A percentile compares a stretch with the other conserved stretches of the same genome.
phyloP scores from a whole-genome alignment of 75 land plant genomes.

The Selaginella moellendorffii region DNA sequence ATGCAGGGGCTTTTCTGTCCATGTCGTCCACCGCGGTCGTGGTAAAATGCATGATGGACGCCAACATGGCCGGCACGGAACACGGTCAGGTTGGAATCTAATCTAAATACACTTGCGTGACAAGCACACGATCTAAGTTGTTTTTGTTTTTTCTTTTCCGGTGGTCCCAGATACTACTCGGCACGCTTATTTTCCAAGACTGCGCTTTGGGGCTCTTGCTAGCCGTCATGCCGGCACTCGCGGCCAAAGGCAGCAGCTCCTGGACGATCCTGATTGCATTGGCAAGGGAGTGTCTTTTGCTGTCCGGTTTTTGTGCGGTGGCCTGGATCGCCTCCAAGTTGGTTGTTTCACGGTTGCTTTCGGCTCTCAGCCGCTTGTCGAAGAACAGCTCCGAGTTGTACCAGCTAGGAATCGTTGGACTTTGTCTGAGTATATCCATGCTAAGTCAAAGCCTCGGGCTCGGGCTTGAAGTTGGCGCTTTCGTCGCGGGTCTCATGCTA shows the following conservation, averaged over 20 bases:
- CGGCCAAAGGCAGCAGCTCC: conserved; percentile 2
- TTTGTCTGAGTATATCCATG: background rate
- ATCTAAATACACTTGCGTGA: background rate
- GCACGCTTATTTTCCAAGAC: conserved; percentile 5
- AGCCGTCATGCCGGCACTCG: conserved; percentile 5
- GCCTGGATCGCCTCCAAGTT: conserved; percentile 1
- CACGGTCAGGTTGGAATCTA: background rate
- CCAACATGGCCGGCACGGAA: conserved; percentile 11
- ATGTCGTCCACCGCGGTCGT: conserved; percentile 6
- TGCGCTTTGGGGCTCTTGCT: conserved; percentile 5
- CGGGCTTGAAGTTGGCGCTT: conserved; percentile 7
- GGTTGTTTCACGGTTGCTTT: background rate
- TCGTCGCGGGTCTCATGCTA: conserved; percentile 7
- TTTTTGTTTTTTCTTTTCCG: background rate
- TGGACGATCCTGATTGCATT: background rate
- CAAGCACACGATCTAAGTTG: too few species aligned
- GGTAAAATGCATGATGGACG: conserved; percentile 10
- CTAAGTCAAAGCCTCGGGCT: conserved; percentile 1
- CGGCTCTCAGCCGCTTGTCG: background rate
- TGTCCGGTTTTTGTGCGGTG: background rate
- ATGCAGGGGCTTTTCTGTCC: conserved; percentile 6
- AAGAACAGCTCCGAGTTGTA: conserved; percentile 4
- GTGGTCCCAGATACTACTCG: background rate
- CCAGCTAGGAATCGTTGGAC: conserved; percentile 5
- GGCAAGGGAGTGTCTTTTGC: background rate